Base-by-base conservation (phyloP, 306 rosid species). In the Prinsepia uniflora region DNA sequence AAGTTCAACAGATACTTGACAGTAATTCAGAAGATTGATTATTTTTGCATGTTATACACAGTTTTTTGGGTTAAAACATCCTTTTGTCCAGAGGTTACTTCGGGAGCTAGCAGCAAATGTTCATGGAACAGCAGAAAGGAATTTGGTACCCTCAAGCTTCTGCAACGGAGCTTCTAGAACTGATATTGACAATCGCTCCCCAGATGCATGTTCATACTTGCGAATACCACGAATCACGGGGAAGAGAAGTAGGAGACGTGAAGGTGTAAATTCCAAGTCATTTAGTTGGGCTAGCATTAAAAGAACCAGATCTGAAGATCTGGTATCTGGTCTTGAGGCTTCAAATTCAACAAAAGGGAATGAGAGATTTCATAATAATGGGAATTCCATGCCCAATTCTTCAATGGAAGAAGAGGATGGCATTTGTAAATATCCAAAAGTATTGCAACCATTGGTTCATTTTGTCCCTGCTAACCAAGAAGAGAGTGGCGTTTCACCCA, bases 21-120 rank as follows among this genome's bases (percentile, higher is more conserved):
- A 8, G 64, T 30, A 13, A 24, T 14, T 22, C 42, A 53, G 9
- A 42, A 58, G 47, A 43, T 60, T 69, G 17, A 45, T 55, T 80
- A 15, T 75, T 46, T 77, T 70, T 70, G 61, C 61, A 24, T 71
- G 45, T 53, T 61, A 19, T 78, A 47, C 68, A 77, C 86, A 92
- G 98, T 84, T 92, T 88, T 92, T 92, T 72, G 98, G 98, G 80
- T 90, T 92, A 58, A 90, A 88, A 81, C 88, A 92, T 71, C 89
- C 79, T 19, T 82, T 86, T 64, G 78, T 92, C 55, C 96, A 83
- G 77, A 86, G 92, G 75, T 74, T 92, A 76, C 96, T 92, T 46
- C 81, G 96, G 54, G 92, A 88, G 77, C 65, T 89, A 66, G 91
- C 83, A 75, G 77, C 92, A 67, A 80, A 85, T 80, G 71, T 85